These are phyloP conservation scores for Iris macrosiphon DNA, from an alignment of 106 monocot genomes.

Conservation along the genomic window DNA sequence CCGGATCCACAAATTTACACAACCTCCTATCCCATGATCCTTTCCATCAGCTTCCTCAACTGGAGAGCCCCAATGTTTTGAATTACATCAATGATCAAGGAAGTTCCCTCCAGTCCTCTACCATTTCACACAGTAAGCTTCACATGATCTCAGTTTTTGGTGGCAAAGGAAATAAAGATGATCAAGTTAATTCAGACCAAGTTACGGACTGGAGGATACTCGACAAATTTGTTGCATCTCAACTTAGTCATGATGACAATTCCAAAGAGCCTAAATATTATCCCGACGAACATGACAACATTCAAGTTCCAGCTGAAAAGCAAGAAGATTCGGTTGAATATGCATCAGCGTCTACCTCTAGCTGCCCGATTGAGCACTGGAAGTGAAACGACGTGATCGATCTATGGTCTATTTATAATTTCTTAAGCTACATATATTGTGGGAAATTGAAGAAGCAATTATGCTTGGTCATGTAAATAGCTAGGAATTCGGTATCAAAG, in stretches of 20 bases:
- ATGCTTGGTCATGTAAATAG: constrained; percentile 4
- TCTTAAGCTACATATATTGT: no score
- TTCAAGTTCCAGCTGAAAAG: constrained; percentile 24
- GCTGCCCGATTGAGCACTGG: constrained; percentile 45
- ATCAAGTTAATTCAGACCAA: constrained; percentile 14
- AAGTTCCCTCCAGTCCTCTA: constrained; percentile 5
- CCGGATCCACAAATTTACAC: constrained; percentile 12
- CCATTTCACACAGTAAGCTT: constrained; percentile 11
- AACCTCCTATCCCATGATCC: constrained; percentile 15
- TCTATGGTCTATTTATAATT: no score
- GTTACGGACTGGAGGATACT: constrained; percentile 64
- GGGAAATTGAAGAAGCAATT: no score
- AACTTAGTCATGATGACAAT: constrained; percentile 42
- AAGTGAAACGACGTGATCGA: no score
- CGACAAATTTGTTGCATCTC: constrained; percentile 65
- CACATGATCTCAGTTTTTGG: constrained; percentile 5
- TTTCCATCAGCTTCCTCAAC: constrained; percentile 32
- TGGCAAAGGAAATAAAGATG: background rate
- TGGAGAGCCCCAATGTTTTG: constrained; percentile 39
- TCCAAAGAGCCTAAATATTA: constrained; percentile 7
- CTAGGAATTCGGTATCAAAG: background rate
- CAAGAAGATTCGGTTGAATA: constrained; percentile 12
- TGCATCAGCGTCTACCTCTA: constrained; percentile 49
- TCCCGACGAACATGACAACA: constrained; percentile 2
- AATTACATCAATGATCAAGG: constrained; percentile 7